Percentiles rank a stretch among this genome's conserved stretches.
These are phyloP conservation scores for Arthroderma uncinatum DNA, from an alignment of 2,329 filamentous ascomycete genomes.

Conservation along the genomic window DNA sequence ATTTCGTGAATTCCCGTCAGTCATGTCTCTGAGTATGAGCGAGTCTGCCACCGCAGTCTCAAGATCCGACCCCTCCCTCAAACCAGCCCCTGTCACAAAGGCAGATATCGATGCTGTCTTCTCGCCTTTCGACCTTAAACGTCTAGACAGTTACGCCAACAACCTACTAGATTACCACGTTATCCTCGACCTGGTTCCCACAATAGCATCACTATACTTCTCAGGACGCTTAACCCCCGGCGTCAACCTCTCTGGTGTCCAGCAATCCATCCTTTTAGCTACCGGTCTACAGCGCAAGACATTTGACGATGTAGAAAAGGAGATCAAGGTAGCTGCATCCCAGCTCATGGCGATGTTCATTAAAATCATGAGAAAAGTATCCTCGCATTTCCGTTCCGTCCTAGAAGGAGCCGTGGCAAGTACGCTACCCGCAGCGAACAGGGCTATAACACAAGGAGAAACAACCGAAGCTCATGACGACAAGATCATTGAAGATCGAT, in stretches of 20 bases:
- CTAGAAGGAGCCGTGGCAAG: slow-evolving; percentile 63
- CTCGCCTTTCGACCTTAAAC: slow-evolving; percentile 88
- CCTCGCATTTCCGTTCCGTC: slow-evolving; percentile 62
- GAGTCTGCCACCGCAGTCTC: slow-evolving; percentile 69
- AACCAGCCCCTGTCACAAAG: slow-evolving; percentile 53
- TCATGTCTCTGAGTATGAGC: slow-evolving; percentile 74
- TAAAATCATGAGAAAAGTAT: slow-evolving; percentile 85
- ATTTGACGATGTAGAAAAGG: slow-evolving; percentile 66
- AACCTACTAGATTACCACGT: slow-evolving; percentile 98
- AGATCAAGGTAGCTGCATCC: slow-evolving; percentile 59
- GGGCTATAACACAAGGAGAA: slow-evolving; percentile 21
- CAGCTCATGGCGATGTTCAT: slow-evolving; percentile 95
- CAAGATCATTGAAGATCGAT: slow-evolving; percentile 54
- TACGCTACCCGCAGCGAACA: slow-evolving; percentile 48
- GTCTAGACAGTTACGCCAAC: slow-evolving; percentile 87
- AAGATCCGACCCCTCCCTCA: slow-evolving; percentile 49
- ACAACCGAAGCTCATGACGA: slow-evolving; percentile 58
- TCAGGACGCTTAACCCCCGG: slow-evolving; percentile 56
- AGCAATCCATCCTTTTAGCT: slow-evolving; percentile 77
- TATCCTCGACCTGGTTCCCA: slow-evolving; percentile 82
- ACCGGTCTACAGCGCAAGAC: slow-evolving; percentile 85
- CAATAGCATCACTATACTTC: slow-evolving; percentile 75
- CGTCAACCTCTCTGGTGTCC: slow-evolving; percentile 67
- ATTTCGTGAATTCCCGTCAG: slow-evolving; percentile 69
- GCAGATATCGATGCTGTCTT: slow-evolving; percentile 63